Base-by-base conservation (phyloP, 805 yeast species). In the Saccharomycopsis sp. region DNA sequence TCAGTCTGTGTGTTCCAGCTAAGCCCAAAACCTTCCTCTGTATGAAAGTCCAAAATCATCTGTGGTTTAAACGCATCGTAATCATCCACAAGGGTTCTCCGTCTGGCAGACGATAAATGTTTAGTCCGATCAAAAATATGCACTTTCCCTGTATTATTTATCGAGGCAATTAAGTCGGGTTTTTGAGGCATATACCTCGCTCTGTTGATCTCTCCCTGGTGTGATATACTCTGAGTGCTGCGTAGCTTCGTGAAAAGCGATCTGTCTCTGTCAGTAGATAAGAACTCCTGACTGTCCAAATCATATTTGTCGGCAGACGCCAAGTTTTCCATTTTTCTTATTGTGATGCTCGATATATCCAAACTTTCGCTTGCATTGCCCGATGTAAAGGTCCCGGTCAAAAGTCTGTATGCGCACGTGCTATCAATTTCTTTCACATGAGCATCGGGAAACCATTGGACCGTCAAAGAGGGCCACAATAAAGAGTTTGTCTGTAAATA, bases 101-200 rank as follows among this genome's bases (percentile, higher is more conserved):
- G 72, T 14, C 56, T 44, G 16, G 46, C 46, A 15, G 37, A 23
- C 2, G 77, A 72, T 1, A 90, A 78, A 68, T 89, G 96, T 67
- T 89, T 90, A 0, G 97, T 91, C 64, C 94, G 77, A 69, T 91
- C 96, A 69, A 84, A 89, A 2, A 91, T 71, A 54, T 78, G 81
- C 12, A 85, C 74, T 14, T 78, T 73, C 1, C 97, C 97, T 34
- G 72, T 68, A 48, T 85, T 81, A 50, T 87, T 82, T 8, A 84
- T 81, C 18, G 90, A 79, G 1, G 91, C 89, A 3, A 91, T 76
- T 3, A 91, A 66, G 65, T 91, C 94, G 1, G 94, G 94, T 65
- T 91, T 91, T 63, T 87, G 92, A 0, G 97, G 96, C 83, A 88
- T 81, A 65, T 80, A 81, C 41, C 85, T 75, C 0, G 87, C 84